Conservation (phyloP, 2,329 filamentous ascomycete species). For the Fusarium tanahbumbuense region DNA sequence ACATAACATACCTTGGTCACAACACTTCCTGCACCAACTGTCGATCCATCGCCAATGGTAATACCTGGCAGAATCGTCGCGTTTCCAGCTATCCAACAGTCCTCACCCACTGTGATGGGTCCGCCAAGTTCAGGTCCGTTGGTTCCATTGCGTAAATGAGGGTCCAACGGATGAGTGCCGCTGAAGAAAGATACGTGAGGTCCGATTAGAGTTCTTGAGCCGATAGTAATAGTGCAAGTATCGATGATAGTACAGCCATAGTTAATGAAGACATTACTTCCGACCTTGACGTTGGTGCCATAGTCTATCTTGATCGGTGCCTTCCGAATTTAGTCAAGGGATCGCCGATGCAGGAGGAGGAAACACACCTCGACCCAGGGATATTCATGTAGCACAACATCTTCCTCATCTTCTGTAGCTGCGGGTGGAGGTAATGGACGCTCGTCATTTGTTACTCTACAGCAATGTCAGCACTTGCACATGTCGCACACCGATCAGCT, state of each 20-base stretch:
- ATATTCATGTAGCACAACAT: constrained; percentile 69
- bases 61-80: constrained; percentile 79
- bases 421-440: constrained; percentile 71
- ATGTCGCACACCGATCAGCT: constrained; percentile 41
- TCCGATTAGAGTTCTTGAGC: constrained; percentile 80
- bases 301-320: constrained; percentile 78
- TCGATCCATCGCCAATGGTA: constrained; percentile 78
- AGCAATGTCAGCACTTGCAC: background rate
- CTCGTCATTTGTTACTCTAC: constrained; percentile 71
- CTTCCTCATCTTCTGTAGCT: constrained; percentile 71
- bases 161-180: constrained; percentile 82
- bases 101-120: constrained; percentile 80
- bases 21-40: constrained; percentile 83
- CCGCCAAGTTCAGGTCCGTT: constrained; percentile 80
- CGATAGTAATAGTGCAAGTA: constrained; percentile 79
- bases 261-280: constrained; percentile 79
- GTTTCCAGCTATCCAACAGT: constrained; percentile 83
- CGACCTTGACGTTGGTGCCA: constrained; percentile 75
- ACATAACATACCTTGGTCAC: constrained; percentile 72
- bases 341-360: background rate
- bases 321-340: background rate
- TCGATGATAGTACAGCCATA: constrained; percentile 81
- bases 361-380: constrained; percentile 71
- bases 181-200: constrained; percentile 82
- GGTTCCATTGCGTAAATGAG: constrained; percentile 77